Evolutionary conservation across 2,329 filamentous ascomycete genomes (phyloP).

Genomic region (Colletotrichum tropicale): DNA sequence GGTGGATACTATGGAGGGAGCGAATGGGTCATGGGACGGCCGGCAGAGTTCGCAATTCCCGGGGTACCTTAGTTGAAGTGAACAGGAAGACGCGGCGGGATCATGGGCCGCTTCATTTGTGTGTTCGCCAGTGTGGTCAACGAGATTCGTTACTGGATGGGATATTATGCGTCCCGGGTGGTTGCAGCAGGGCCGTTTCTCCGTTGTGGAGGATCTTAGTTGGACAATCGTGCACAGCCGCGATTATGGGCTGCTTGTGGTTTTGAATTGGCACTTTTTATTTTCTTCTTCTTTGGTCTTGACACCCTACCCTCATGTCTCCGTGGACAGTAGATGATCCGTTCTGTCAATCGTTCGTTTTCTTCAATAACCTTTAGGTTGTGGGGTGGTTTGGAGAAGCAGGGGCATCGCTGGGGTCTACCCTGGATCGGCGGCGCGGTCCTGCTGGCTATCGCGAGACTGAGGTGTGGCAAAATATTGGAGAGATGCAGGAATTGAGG

Average conservation of each 20-base stretch:
- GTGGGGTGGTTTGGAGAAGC: background rate
- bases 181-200: background rate
- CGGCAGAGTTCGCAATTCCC: background rate
- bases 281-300: background rate
- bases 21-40: background rate
- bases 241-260: background rate
- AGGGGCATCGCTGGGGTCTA: background rate
- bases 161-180: background rate
- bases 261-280: background rate
- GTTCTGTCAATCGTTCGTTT: background rate
- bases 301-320: background rate
- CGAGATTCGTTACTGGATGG: background rate
- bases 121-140: background rate
- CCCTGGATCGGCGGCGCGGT: constrained; percentile 15
- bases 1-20: background rate
- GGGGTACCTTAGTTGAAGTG: background rate
- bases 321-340: background rate
- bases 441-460: background rate
- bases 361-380: background rate
- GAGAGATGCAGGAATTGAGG: background rate
- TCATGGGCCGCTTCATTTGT: background rate
- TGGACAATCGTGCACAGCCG: background rate
- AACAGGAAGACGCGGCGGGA: background rate
- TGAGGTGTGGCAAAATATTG: background rate
- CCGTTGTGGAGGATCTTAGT: background rate